Evolutionary conservation across 768 basidiomycete species (phyloP).

Genomic region (Xerocomus spinulosus): DNA sequence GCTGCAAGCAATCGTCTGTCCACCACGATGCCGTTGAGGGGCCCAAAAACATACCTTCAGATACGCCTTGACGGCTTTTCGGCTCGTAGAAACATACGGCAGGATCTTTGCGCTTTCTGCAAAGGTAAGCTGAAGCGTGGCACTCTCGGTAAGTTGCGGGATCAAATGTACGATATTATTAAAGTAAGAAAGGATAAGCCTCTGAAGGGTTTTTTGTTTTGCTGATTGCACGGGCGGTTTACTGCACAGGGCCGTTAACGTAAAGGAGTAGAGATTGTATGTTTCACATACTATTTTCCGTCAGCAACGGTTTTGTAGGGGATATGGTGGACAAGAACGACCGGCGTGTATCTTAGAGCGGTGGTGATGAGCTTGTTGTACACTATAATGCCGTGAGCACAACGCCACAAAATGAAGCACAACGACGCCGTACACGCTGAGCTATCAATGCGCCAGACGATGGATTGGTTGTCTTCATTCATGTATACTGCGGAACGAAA

Average conservation of each 20-base stretch:
- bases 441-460: slow-evolving; percentile 86
- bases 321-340: slow-evolving; percentile 81
- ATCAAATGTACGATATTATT: slow-evolving; percentile 79
- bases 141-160: slow-evolving; percentile 65
- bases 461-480: slow-evolving; percentile 76
- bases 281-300: slow-evolving; percentile 74
- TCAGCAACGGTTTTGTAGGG: slow-evolving; percentile 79
- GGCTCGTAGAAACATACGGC: slow-evolving; percentile 80
- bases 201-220: slow-evolving; percentile 82
- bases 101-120: slow-evolving; percentile 84
- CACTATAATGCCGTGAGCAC: slow-evolving; percentile 44
- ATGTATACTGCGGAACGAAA: slow-evolving; percentile 89
- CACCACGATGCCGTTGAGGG: neutral
- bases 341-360: slow-evolving; percentile 83
- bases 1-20: slow-evolving; percentile 36
- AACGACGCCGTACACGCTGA: slow-evolving; percentile 37
- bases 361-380: slow-evolving; percentile 91
- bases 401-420: neutral
- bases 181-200: slow-evolving; percentile 85
- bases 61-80: slow-evolving; percentile 82
- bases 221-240: slow-evolving; percentile 79
- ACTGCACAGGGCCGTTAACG: slow-evolving; percentile 38
- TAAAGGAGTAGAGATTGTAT: too few relatives aligned
- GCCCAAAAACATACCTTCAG: slow-evolving; percentile 62
- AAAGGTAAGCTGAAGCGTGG: slow-evolving; percentile 65